Percentiles rank a stretch among this genome's conserved stretches.
Evolutionary conservation across 768 basidiomycete genomes (phyloP).

Genomic region (Suillus variegatus): DNA sequence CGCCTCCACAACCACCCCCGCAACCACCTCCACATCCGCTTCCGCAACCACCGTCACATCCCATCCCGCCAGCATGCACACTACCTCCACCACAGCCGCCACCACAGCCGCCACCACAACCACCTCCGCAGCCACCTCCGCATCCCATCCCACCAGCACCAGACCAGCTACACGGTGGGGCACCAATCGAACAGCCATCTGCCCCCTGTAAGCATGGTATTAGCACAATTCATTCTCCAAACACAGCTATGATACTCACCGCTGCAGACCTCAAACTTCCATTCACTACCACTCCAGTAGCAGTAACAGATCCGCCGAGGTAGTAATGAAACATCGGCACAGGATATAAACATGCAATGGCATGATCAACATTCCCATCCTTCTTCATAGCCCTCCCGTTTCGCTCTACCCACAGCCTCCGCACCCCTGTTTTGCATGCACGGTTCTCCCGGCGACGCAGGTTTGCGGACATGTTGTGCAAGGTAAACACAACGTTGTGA

Average conservation of each 20-base stretch:
- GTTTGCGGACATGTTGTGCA: slow-evolving; percentile 25
- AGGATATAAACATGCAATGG: slow-evolving; percentile 39
- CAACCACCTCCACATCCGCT: slow-evolving; percentile 19
- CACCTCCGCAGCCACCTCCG: slow-evolving; percentile 12
- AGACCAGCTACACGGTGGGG: slow-evolving; percentile 9
- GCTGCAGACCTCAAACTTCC: slow-evolving; percentile 8
- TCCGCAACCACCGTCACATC: slow-evolving; percentile 20
- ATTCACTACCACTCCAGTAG: slow-evolving; percentile 7
- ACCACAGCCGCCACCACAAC: slow-evolving; percentile 28
- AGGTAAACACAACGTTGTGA: slow-evolving; percentile 47
- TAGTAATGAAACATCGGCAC: slow-evolving; percentile 37
- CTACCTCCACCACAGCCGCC: slow-evolving; percentile 7
- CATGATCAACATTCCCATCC: slow-evolving; percentile 19
- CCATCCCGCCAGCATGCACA: too few relatives aligned
- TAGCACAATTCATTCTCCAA: not conserved
- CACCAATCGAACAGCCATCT: not conserved
- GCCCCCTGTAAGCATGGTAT: not conserved
- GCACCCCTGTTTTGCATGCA: slow-evolving; percentile 25
- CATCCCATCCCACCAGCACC: slow-evolving; percentile 9
- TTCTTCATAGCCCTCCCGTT: slow-evolving; percentile 14
- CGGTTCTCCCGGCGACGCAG: slow-evolving; percentile 25
- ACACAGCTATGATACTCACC: not conserved
- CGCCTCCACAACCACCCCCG: not conserved
- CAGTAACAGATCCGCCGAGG: slow-evolving; percentile 21
- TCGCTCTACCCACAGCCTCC: slow-evolving; percentile 30